Conservation (phyloP, 2,329 filamentous ascomycete species). For the Pezicula rhizophila region DNA sequence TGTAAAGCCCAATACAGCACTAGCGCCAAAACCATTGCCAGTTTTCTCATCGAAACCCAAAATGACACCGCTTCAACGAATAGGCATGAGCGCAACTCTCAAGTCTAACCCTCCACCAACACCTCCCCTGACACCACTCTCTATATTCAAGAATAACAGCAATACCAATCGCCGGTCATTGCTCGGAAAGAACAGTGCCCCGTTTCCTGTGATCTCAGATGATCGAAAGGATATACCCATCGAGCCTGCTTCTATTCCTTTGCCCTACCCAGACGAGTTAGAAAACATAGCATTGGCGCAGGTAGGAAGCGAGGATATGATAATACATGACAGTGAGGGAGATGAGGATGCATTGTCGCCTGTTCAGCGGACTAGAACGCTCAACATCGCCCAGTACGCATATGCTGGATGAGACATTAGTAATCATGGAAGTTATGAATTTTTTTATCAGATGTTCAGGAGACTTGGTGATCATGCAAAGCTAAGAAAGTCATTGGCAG, state of each 20-base stretch:
- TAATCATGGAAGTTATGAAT: not conserved
- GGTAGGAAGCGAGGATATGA: slow-evolving; percentile 44
- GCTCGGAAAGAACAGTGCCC: slow-evolving; percentile 13
- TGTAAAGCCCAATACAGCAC: slow-evolving; percentile 13
- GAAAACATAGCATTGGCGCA: slow-evolving; percentile 17
- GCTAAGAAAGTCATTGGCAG: too few species aligned
- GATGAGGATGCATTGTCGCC: slow-evolving; percentile 23
- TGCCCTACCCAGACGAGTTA: slow-evolving; percentile 20
- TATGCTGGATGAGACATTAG: slow-evolving; percentile 5
- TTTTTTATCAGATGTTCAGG: too few species aligned
- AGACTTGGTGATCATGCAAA: too few species aligned
- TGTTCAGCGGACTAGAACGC: not conserved
- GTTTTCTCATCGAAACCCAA: slow-evolving; percentile 2
- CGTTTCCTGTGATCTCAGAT: slow-evolving; percentile 21
- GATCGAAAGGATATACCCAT: slow-evolving; percentile 4
- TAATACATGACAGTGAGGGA: slow-evolving; percentile 43
- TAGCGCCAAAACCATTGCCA: slow-evolving; percentile 5
- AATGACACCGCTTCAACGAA: slow-evolving; percentile 26
- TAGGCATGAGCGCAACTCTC: slow-evolving; percentile 21
- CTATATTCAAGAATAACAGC: slow-evolving; percentile 2
- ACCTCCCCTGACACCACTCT: slow-evolving; percentile 20
- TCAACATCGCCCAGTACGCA: slow-evolving; percentile 13
- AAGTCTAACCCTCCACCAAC: slow-evolving; percentile 17
- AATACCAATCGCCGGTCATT: slow-evolving; percentile 8
- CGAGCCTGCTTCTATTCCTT: slow-evolving; percentile 31